These are phyloP conservation scores for Wickerhamomyces rabaulensis DNA, from an alignment of 805 yeast species.

Conservation along the genomic window DNA sequence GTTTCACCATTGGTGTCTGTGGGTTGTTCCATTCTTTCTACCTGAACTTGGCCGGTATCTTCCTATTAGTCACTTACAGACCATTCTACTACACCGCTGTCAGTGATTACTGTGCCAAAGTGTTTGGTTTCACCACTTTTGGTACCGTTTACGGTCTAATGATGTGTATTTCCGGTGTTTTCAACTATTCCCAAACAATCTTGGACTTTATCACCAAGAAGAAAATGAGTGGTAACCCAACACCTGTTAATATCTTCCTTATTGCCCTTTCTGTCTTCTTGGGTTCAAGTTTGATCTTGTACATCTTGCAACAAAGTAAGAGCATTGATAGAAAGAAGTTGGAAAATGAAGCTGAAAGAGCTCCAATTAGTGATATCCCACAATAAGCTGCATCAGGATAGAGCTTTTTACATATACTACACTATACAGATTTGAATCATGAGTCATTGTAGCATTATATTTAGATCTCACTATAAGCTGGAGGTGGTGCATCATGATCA, in stretches of 20 bases:
- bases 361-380: constrained; percentile 44
- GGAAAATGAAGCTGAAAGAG: constrained; percentile 61
- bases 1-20: constrained; percentile 61
- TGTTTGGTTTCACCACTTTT: constrained; percentile 87
- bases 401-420: no score
- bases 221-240: constrained; percentile 66
- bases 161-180: constrained; percentile 77
- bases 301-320: constrained; percentile 31
- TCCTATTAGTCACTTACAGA: constrained; percentile 72
- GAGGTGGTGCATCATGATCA: no score
- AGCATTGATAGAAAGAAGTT: constrained; percentile 43
- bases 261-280: constrained; percentile 45
- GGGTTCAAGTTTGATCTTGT: constrained; percentile 23
- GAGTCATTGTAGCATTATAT: no score
- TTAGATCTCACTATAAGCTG: no score
- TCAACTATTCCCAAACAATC: constrained; percentile 65
- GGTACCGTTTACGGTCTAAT: constrained; percentile 88
- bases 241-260: constrained; percentile 63
- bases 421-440: no score
- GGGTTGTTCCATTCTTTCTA: constrained; percentile 50
- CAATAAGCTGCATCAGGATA: constrained; percentile 16
- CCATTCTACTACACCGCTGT: constrained; percentile 93
- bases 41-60: constrained; percentile 64
- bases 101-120: constrained; percentile 87
- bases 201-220: constrained; percentile 71